Conservation (phyloP, 208 protist genomes). For the Trypanosoma congolense region DNA sequence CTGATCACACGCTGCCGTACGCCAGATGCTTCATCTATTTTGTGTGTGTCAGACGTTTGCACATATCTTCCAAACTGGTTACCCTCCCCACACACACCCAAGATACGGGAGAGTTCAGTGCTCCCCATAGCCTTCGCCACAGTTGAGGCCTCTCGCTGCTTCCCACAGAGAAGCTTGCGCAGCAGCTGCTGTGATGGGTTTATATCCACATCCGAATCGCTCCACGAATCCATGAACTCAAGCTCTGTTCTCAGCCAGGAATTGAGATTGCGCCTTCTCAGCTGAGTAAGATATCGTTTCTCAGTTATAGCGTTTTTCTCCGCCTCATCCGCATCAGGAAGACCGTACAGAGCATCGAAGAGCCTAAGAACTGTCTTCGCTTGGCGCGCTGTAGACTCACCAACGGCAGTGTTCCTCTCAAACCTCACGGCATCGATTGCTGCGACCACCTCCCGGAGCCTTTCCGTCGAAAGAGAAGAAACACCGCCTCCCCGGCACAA, state of each 20-base stretch:
- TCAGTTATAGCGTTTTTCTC: constrained; percentile 65
- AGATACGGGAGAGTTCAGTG: constrained; percentile 61
- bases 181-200: constrained; percentile 55
- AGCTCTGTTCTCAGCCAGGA: constrained; percentile 72
- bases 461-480: constrained; percentile 65
- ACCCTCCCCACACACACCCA: constrained; percentile 77
- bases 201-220: constrained; percentile 5
- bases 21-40: constrained; percentile 37
- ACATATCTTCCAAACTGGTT: constrained; percentile 83
- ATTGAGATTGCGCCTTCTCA: constrained; percentile 69
- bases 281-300: constrained; percentile 61
- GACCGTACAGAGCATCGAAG: constrained; percentile 72
- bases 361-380: constrained; percentile 51
- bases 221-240: constrained; percentile 27
- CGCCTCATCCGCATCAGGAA: constrained; percentile 65
- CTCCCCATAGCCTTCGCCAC: constrained; percentile 35
- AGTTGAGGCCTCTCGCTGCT: constrained; percentile 52
- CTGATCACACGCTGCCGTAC: constrained; percentile 69
- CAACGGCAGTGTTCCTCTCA: constrained; percentile 27
- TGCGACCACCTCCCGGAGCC: constrained; percentile 35
- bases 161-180: constrained; percentile 73
- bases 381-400: constrained; percentile 52
- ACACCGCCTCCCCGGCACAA: constrained; percentile 32
- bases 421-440: constrained; percentile 27
- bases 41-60: constrained; percentile 37